Evolutionary conservation across 2,329 filamentous ascomycete genomes (phyloP).

Genomic region (Aureobasidium sp.): DNA sequence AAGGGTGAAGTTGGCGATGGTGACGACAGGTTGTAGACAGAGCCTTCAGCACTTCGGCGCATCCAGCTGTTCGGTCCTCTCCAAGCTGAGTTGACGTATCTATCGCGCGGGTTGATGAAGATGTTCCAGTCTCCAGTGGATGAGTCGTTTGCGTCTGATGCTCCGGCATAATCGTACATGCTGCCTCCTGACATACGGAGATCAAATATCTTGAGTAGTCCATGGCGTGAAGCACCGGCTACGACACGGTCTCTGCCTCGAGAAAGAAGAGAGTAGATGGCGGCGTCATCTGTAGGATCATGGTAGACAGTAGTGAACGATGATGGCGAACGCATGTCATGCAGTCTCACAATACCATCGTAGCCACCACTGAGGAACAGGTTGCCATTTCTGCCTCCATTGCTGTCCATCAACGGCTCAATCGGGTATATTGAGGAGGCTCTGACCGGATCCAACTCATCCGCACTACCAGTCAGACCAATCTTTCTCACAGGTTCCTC

Average conservation of each 20-base stretch:
- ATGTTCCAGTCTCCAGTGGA: constrained; percentile 35
- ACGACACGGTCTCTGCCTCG: constrained; percentile 52
- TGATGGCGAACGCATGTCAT: constrained; percentile 52
- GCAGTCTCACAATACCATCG: constrained; percentile 51
- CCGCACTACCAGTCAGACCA: constrained; percentile 24
- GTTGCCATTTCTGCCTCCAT: constrained; percentile 35
- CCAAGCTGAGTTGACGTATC: constrained; percentile 18
- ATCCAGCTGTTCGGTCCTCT: constrained; percentile 23
- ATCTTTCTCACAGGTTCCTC: constrained; percentile 35
- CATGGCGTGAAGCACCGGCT: constrained; percentile 51
- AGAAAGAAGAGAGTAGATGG: constrained; percentile 52
- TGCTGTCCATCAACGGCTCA: constrained; percentile 15
- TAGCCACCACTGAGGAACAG: constrained; percentile 56
- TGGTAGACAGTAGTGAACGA: constrained; percentile 37
- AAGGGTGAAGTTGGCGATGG: constrained; percentile 38
- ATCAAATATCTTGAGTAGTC: constrained; percentile 57
- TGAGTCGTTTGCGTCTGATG: constrained; percentile 17
- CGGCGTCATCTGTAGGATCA: constrained; percentile 51
- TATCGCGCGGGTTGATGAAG: constrained; percentile 36
- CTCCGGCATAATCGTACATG: constrained; percentile 30
- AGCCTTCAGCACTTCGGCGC: constrained; percentile 30
- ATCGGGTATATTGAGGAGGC: constrained; percentile 41
- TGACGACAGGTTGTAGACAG: constrained; percentile 43
- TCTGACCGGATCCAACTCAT: constrained; percentile 22
- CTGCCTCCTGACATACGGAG: constrained; percentile 45